Conservation (phyloP, 2,329 filamentous ascomycete genomes). For the Niveomyces coronatus region DNA sequence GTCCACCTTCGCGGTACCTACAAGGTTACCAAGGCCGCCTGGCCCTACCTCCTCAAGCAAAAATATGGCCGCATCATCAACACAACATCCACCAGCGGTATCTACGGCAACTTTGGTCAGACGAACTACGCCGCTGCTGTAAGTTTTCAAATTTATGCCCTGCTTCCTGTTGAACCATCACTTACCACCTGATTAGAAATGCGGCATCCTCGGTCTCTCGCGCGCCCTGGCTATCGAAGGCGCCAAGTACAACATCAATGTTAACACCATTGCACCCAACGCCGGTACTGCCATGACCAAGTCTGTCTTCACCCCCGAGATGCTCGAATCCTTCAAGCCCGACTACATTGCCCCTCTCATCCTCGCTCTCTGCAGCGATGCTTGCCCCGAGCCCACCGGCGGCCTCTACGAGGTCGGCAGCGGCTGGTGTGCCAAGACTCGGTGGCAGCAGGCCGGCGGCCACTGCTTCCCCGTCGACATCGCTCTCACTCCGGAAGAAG, state of each 20-base stretch:
- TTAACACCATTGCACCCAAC: slow-evolving; percentile 97
- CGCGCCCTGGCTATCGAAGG: slow-evolving; percentile 88
- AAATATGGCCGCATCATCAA: slow-evolving; percentile 97
- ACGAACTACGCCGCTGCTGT: slow-evolving; percentile 91
- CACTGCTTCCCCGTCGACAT: slow-evolving; percentile 86
- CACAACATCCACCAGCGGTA: slow-evolving; percentile 92
- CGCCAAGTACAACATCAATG: slow-evolving; percentile 92
- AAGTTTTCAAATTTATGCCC: slow-evolving; percentile 34
- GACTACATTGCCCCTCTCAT: slow-evolving; percentile 95
- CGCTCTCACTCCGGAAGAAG: slow-evolving; percentile 72
- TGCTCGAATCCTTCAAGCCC: slow-evolving; percentile 98
- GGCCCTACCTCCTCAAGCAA: slow-evolving; percentile 96
- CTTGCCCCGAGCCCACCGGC: slow-evolving; percentile 75
- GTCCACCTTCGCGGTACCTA: slow-evolving; percentile 93
- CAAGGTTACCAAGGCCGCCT: slow-evolving; percentile 93
- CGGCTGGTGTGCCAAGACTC: slow-evolving; percentile 83
- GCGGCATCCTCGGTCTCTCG: slow-evolving; percentile 90
- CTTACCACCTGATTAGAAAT: slow-evolving; percentile 46
- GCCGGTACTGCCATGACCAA: slow-evolving; percentile 92
- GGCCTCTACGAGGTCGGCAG: slow-evolving; percentile 90
- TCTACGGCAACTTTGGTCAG: slow-evolving; percentile 98
- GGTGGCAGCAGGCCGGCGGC: slow-evolving; percentile 89
- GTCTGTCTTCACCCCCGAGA: slow-evolving; percentile 89
- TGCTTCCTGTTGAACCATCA: no score
- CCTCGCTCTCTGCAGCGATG: slow-evolving; percentile 73